Evolutionary conservation across 1,139 yeast species (phyloP).

Genomic region (Sugiyamaella pinicola): DNA sequence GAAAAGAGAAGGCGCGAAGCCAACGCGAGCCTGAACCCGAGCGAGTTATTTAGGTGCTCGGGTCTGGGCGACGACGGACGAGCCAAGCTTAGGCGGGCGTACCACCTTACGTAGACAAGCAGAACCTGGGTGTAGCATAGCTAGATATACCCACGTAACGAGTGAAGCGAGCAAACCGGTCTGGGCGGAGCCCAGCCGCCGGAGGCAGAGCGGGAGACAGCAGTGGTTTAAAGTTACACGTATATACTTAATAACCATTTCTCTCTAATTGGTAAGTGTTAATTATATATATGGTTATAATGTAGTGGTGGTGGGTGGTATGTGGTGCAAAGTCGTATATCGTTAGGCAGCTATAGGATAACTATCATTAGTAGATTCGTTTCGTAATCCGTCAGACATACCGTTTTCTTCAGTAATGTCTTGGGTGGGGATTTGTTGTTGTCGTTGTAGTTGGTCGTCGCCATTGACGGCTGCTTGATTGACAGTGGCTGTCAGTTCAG

Average conservation of each 20-base stretch:
- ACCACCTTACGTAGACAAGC: no score
- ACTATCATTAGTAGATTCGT: slow-evolving; percentile 14
- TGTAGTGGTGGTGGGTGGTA: background rate
- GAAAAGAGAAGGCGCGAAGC: no score
- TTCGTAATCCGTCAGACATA: slow-evolving; percentile 11
- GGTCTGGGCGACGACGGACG: no score
- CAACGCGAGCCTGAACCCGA: no score
- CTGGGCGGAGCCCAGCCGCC: background rate
- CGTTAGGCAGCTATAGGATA: slow-evolving; percentile 17
- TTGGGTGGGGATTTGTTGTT: slow-evolving; percentile 9
- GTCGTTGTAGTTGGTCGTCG: slow-evolving; percentile 11
- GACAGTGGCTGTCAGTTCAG: slow-evolving; percentile 74
- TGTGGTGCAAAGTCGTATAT: no score
- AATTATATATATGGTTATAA: no score
- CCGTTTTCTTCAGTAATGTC: slow-evolving; percentile 21
- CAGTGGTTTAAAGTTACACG: no score
- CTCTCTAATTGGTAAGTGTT: background rate
- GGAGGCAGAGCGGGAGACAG: background rate
- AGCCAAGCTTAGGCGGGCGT: no score
- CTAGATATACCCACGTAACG: background rate
- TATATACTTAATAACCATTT: background rate
- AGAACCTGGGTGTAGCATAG: no score
- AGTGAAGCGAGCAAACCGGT: background rate
- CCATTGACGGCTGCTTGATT: slow-evolving; percentile 27
- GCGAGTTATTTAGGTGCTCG: no score